Evolutionary conservation across 306 rosid genomes (phyloP), one percentile per base, ranked within the genome.

Genomic region (Quillaja saponaria): DNA sequence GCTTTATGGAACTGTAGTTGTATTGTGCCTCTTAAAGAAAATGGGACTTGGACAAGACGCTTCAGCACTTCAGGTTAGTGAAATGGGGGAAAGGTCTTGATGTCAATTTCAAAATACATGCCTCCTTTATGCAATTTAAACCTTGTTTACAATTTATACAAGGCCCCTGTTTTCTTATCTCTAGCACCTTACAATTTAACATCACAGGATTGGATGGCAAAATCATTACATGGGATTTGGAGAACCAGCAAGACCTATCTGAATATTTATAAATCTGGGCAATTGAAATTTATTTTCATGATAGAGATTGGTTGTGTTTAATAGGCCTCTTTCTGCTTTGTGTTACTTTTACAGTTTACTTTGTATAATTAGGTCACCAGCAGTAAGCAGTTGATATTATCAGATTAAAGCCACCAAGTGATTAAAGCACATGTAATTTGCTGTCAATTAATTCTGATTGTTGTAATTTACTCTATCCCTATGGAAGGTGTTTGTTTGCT

Each of bases 61-160:
- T 92, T 92, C 84, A 92, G 96, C 87, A 92, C 96, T 37, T 86
- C 99, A 74, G 99, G 99, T 92, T 64, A 55, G 96, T 67, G 38
- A 34, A 34, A 55, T 54, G 41, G 63, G 67, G 54, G 45, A 57
- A 10, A 16, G 31, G 31, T 25, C 31, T 39, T 39, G 44, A 12
- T 39, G 44, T 39, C 10, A 39, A 3, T 39, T 39, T 39, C 18
- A 41, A 40, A n/a, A 59, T 15, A 53, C 34, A 10, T 64, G 13
- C 39, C 50, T 11, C n/a, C 44, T 16, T 33, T 74, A 16, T 50
- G 55, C 33, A 12, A n/a, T 56, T 49, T 35, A 31, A 28, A 25
- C 52, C 57, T 39, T 52, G 45, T 57, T 56, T 45, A 42, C 34
- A 15, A 34, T 19, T 57, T 54, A 3, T 12, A 61, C 10, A 44